phyloP scores from a whole-genome alignment of 352 stramenopile genomes.

The Phytophthora sansomeana region DNA sequence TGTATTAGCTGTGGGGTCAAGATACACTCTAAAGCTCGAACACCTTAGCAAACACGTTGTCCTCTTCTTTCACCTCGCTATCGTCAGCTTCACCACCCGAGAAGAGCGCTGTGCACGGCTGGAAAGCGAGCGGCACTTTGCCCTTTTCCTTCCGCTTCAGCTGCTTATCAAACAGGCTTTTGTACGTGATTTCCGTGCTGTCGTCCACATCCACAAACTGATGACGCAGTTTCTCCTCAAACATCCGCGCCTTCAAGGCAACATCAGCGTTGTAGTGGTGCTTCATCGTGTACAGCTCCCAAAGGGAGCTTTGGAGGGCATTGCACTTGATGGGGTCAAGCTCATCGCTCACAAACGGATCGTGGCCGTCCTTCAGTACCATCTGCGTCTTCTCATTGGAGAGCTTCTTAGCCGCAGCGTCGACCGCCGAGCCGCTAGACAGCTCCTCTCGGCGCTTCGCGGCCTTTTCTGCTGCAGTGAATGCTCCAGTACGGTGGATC shows the following conservation, averaged over 20 bases:
- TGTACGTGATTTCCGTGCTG: conserved; percentile 82
- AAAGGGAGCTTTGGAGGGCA: conserved; percentile 94
- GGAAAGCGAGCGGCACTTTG: conserved; percentile 76
- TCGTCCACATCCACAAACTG: conserved; percentile 84
- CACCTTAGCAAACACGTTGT: conserved; percentile 68
- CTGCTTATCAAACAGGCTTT: conserved; percentile 80
- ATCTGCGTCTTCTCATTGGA: conserved; percentile 67
- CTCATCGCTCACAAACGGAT: conserved; percentile 81
- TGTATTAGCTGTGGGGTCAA: conserved; percentile 45
- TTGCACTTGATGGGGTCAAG: conserved; percentile 75
- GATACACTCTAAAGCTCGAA: conserved; percentile 70
- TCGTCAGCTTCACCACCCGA: conserved; percentile 18
- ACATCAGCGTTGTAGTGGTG: conserved; percentile 96
- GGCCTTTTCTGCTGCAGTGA: conserved; percentile 70
- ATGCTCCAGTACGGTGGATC: conserved; percentile 88
- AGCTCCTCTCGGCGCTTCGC: conserved; percentile 76
- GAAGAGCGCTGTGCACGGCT: conserved; percentile 70
- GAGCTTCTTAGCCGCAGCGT: conserved; percentile 78
- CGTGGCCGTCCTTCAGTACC: conserved; percentile 75
- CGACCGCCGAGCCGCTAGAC: conserved; percentile 74
- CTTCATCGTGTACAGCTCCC: conserved; percentile 95
- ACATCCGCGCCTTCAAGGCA: conserved; percentile 89
- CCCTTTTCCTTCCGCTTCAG: conserved; percentile 88
- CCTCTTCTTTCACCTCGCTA: conserved; percentile 29
- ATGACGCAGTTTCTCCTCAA: conserved; percentile 87